These are phyloP conservation scores for Zygoascus biomembranicola DNA, from an alignment of 805 yeast genomes.

Conservation along the genomic window DNA sequence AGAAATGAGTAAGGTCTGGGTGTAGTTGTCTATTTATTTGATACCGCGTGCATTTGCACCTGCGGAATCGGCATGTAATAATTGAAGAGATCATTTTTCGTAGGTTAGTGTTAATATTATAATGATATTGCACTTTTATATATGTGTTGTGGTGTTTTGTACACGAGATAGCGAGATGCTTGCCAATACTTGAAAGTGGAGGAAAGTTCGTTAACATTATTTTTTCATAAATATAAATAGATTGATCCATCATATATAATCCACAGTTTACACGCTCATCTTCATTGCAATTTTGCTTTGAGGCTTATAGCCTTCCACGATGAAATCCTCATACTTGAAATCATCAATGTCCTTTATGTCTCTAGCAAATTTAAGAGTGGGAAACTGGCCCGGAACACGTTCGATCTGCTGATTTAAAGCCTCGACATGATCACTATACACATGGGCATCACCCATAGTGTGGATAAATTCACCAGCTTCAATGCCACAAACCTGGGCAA, in stretches of 20 bases:
- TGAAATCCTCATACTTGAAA: conserved; percentile 82
- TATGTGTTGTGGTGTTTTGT: too few species aligned
- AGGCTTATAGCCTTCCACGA: conserved; percentile 70
- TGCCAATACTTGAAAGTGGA: too few species aligned
- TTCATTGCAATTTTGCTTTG: conserved; percentile 84
- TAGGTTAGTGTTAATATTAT: too few species aligned
- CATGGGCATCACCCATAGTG: conserved; percentile 95
- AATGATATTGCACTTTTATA: too few species aligned
- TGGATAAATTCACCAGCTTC: conserved; percentile 94
- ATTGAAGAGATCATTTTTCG: too few species aligned
- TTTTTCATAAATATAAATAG: neutral
- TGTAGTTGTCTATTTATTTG: too few species aligned
- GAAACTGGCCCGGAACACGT: conserved; percentile 73
- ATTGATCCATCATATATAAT: neutral
- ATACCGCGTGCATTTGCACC: too few species aligned
- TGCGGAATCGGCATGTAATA: too few species aligned
- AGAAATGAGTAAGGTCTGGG: neutral
- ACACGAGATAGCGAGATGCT: too few species aligned
- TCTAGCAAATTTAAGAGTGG: conserved; percentile 64
- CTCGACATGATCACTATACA: conserved; percentile 86
- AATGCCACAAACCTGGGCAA: conserved; percentile 91
- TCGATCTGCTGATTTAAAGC: conserved; percentile 74
- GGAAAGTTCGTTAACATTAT: too few species aligned
- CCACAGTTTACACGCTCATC: conserved; percentile 62
- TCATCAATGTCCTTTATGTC: conserved; percentile 71